Evolutionary conservation across 441 rosid genomes (phyloP), one percentile per base, ranked within the genome.

Genomic region (Hura crepitans): DNA sequence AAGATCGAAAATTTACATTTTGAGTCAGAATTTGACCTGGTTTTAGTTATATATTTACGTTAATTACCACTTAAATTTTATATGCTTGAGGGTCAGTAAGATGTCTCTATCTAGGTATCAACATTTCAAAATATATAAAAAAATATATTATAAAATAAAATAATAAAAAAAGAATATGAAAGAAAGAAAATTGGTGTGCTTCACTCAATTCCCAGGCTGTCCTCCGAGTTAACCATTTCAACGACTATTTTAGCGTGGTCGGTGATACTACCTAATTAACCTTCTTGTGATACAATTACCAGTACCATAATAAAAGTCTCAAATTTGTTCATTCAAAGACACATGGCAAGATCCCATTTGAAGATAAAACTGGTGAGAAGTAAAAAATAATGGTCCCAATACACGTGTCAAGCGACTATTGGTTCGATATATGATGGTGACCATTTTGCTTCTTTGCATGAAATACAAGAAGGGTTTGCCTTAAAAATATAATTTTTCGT

Each of bases 171-270:
- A 20, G 5, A 10, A 11, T 20, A 22, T 13, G 3, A 56, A 12
- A 27, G 5, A 15, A 1, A 43, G 64, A 66, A 62, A 75, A 35
- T 61, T n/a, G 61, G 77, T 45, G 23, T 37, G 81, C 76, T 63
- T 53, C n/a, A n/a, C 57, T 49, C 49, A 1, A 3, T 49, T 39
- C 69, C 39, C 77, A 65, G 59, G 27, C 75, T 67, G 77, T 39
- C 75, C 57, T 67, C 78, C 77, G 81, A 82, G 81, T 72, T 72
- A 55, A 46, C 27, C 17, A 62, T 77, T 69, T 71, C 78, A 60
- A 77, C 78, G 14, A 31, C 75, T 72, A 42, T 43, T n/a, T 14
- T 46, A 13, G 28, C 65, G 55, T 61, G 73, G 70, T 74, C 71
- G 64, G 53, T 39, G 6, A 15, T 55, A 55, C 55, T 68, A 68